Conservation (phyloP, 257 asterid genomes). For the Pogostemon cablin region DNA sequence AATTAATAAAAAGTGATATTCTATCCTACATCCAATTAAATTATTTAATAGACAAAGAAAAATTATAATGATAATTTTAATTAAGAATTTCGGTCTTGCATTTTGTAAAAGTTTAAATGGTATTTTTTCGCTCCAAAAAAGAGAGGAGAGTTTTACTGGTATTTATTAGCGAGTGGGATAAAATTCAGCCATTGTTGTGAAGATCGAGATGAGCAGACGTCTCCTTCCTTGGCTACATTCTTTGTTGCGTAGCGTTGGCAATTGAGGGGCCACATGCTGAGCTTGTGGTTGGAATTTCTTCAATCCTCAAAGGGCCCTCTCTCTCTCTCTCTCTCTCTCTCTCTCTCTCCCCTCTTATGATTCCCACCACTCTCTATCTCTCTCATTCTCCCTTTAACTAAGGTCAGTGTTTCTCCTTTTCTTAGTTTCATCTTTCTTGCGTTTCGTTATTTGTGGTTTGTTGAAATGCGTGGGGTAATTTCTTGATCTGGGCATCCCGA, state of each 20-base stretch:
- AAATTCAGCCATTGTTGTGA: no score
- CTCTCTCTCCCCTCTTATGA: slow-evolving; percentile 7
- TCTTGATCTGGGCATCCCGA: slow-evolving; percentile 24
- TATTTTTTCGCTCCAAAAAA: no score
- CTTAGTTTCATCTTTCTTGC: slow-evolving; percentile 1
- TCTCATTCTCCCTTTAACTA: slow-evolving; percentile 9
- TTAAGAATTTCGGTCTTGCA: no score
- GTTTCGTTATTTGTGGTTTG: background rate
- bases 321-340: background rate
- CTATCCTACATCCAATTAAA: no score
- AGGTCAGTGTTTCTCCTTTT: slow-evolving; percentile 35
- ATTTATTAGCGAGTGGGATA: no score
- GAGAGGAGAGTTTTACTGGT: no score
- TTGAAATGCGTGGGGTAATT: background rate
- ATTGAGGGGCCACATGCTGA: slow-evolving; percentile 55
- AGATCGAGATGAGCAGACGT: background rate
- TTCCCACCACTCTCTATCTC: slow-evolving; percentile 7
- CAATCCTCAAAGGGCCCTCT: slow-evolving; percentile 36
- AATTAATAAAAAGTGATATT: no score
- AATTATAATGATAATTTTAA: no score
- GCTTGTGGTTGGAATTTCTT: slow-evolving; percentile 52
- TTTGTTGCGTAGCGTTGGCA: slow-evolving; percentile 53
- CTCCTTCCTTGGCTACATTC: slow-evolving; percentile 25
- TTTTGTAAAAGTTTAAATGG: no score
- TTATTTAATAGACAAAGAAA: no score